Base-by-base conservation (phyloP, 441 rosid genomes). In the Pelargonium fulgidum region DNA sequence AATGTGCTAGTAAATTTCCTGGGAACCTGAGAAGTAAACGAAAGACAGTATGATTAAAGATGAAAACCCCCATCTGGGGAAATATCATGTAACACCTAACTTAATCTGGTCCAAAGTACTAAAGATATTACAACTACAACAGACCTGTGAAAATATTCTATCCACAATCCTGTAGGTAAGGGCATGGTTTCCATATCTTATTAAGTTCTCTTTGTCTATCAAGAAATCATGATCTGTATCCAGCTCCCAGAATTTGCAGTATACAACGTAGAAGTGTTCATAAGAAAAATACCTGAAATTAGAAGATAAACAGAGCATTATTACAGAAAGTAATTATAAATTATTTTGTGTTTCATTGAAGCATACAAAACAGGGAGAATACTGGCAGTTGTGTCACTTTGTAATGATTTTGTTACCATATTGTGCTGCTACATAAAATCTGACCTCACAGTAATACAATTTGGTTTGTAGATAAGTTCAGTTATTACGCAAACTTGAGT, bases 161-260 rank as follows among this genome's bases (percentile, higher is more conserved):
- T 95, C 97, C 42, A 95, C 99, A 80, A 95, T 95, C 75, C 97
- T 87, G 85, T 90, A 95, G 50, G 99, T 95, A 72, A 90, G 96
- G 11, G 96, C 99, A 81, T 95, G 99, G 81, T 92, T 95, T 68
- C 99, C 99, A 81, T 95, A 95, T 90, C 87, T 85, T 80, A 95
- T 88, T 29, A 94, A 96, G 81, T 94, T 92, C 85, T 94, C 99
- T 83, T 92, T 90, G 90, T 92, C 95, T 10, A 95, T 95, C 79
- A 90, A 73, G 82, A 95, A 90, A 86, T 95, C 99, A 58, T 95
- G 98, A 81, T 95, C 99, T 0, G 93, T 83, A 76, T 94, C 98
- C 77, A 94, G 88, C 85, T 94, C 97, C 99, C 97, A 94, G 73
- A 92, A 94, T 83, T 93, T 93, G 96, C 99, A 93, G 91, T 93